These are phyloP conservation scores for Arthrobotrys entomopaga DNA, from an alignment of 2,329 filamentous ascomycete species.

Conservation along the genomic window DNA sequence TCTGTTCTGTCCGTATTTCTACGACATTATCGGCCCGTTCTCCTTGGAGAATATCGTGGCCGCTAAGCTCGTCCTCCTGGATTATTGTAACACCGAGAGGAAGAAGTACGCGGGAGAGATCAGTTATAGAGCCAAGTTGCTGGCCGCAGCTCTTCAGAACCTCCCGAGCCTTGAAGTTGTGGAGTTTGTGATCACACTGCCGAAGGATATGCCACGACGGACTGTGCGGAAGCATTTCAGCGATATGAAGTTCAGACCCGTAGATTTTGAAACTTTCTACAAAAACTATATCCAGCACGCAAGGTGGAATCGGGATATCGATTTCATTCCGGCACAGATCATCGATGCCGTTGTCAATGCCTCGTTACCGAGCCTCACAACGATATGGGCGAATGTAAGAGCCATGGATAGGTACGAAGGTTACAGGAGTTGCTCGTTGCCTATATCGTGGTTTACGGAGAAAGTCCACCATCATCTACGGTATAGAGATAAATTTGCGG, in stretches of 20 bases:
- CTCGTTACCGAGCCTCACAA: not conserved
- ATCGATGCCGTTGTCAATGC: not conserved
- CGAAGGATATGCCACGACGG: constrained; percentile 2
- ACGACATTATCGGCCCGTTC: not conserved
- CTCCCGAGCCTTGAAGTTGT: constrained; percentile 8
- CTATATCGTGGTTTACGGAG: not conserved
- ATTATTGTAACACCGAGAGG: not conserved
- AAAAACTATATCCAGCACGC: not conserved
- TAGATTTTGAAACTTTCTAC: not conserved
- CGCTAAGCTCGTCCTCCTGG: not conserved
- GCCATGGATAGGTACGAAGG: not conserved
- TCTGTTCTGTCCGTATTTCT: constrained; percentile 7
- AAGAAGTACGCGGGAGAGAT: not conserved
- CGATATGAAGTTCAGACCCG: not conserved
- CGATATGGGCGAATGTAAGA: not conserved
- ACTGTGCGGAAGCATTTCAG: not conserved
- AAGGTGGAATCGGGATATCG: not conserved
- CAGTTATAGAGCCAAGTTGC: not conserved
- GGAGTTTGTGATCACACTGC: not conserved
- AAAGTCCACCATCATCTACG: not conserved
- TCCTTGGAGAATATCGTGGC: not conserved
- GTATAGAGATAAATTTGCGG: not conserved
- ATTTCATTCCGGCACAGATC: not conserved
- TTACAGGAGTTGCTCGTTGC: not conserved
- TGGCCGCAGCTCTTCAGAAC: not conserved